phyloP scores from a whole-genome alignment of 129 eudicot species.

The Heracleum sosnowskyi region DNA sequence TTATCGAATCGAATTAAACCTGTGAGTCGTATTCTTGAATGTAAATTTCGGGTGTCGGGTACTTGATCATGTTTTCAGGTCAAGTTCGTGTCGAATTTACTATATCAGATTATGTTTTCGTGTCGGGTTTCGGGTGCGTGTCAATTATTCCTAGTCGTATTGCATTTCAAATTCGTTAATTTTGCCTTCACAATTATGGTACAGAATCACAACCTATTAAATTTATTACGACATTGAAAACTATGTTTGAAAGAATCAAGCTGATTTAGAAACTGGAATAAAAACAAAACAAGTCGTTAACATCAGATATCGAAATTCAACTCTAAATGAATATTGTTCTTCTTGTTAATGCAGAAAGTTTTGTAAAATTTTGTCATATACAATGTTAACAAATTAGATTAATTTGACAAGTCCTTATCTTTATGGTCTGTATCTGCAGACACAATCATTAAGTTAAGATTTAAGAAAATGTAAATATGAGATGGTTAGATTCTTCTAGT shows the following conservation, averaged over 20 bases:
- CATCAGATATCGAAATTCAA: slow-evolving; percentile 1
- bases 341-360: slow-evolving; percentile 11
- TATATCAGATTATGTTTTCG: too few species aligned
- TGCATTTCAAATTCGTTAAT: not conserved
- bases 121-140: too few species aligned
- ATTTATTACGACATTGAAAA: slow-evolving; percentile 7
- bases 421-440: slow-evolving; percentile 1
- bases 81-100: too few species aligned
- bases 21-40: too few species aligned
- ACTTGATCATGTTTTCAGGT: too few species aligned
- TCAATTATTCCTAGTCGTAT: too few species aligned
- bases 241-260: slow-evolving; percentile 30
- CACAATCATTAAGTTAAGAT: not conserved
- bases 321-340: not conserved
- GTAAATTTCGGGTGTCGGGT: too few species aligned
- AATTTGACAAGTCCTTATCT: not conserved
- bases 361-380: not conserved
- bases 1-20: too few species aligned
- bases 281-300: slow-evolving; percentile 9
- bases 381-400: not conserved
- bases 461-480: not conserved
- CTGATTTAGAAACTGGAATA: not conserved
- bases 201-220: not conserved
- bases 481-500: not conserved
- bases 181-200: not conserved